These are phyloP conservation scores for Camellia oleifera DNA, from an alignment of 179 eudicot species.

Conservation along the genomic window DNA sequence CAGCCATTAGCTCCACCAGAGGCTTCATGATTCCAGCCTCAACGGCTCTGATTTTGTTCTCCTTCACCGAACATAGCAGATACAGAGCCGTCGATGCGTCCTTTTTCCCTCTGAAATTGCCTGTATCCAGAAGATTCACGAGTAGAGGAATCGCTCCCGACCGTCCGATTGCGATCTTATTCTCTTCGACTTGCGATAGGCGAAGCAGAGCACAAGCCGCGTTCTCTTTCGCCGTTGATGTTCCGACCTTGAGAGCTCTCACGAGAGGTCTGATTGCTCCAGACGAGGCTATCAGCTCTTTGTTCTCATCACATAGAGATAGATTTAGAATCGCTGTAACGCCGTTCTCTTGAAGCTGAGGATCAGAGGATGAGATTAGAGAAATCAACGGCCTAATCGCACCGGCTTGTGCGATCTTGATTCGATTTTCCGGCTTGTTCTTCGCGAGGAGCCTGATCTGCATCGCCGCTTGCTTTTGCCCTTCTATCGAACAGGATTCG, in stretches of 20 bases:
- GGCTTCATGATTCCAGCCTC: constrained; percentile 76
- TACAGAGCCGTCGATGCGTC: constrained; percentile 80
- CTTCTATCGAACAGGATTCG: constrained; percentile 33
- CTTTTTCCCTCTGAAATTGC: constrained; percentile 57
- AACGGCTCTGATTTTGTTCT: constrained; percentile 67
- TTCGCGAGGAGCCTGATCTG: constrained; percentile 75
- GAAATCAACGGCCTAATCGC: constrained; percentile 66
- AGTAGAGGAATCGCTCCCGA: constrained; percentile 54
- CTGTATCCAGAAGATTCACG: constrained; percentile 45
- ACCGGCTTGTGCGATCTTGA: constrained; percentile 71
- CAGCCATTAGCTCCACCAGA: constrained; percentile 78
- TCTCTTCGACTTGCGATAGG: constrained; percentile 45
- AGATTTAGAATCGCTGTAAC: constrained; percentile 79
- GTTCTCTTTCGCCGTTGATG: constrained; percentile 54
- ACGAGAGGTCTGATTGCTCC: constrained; percentile 78
- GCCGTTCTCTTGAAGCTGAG: constrained; percentile 71
- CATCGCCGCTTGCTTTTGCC: constrained; percentile 64
- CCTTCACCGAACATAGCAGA: constrained; percentile 58
- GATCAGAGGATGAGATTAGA: constrained; percentile 45
- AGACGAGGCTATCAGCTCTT: constrained; percentile 44
- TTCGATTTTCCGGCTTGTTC: constrained; percentile 72
- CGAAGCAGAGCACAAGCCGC: constrained; percentile 59
- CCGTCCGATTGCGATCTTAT: constrained; percentile 44
- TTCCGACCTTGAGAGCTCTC: constrained; percentile 39
- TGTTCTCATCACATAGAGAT: constrained; percentile 80